phyloP scores from a whole-genome alignment of 2,329 filamentous ascomycete species.

The Aspergillus novofumigatus region DNA sequence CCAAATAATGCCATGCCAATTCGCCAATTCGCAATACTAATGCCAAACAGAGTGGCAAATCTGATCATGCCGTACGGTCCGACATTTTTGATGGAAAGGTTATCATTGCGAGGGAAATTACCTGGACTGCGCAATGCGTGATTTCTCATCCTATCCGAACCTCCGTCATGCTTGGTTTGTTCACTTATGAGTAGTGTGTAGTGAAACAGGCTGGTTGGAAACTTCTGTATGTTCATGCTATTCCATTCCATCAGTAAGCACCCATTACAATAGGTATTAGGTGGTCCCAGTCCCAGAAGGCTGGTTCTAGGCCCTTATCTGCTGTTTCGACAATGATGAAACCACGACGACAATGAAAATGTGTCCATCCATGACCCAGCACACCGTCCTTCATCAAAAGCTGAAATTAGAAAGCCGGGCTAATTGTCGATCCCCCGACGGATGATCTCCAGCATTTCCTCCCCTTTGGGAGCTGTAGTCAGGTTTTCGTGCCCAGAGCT shows the following conservation, averaged over 20 bases:
- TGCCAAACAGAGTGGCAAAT: background rate
- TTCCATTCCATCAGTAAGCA: background rate
- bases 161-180: background rate
- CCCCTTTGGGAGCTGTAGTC: conserved; percentile 67
- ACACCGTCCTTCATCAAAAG: background rate
- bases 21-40: background rate
- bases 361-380: background rate
- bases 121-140: too few relatives aligned
- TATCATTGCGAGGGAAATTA: background rate
- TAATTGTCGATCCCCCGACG: conserved; percentile 19
- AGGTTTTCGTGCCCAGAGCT: conserved; percentile 66
- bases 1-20: background rate
- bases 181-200: too few relatives aligned
- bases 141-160: background rate
- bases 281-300: background rate
- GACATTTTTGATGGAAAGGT: background rate
- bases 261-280: background rate
- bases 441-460: conserved; percentile 45
- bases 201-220: background rate
- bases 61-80: background rate
- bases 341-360: background rate
- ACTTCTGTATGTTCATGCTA: background rate
- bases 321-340: background rate
- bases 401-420: background rate
- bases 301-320: background rate